Evolutionary conservation across 176 grass and related monocot species (phyloP).

Genomic region (Musa itinerans): DNA sequence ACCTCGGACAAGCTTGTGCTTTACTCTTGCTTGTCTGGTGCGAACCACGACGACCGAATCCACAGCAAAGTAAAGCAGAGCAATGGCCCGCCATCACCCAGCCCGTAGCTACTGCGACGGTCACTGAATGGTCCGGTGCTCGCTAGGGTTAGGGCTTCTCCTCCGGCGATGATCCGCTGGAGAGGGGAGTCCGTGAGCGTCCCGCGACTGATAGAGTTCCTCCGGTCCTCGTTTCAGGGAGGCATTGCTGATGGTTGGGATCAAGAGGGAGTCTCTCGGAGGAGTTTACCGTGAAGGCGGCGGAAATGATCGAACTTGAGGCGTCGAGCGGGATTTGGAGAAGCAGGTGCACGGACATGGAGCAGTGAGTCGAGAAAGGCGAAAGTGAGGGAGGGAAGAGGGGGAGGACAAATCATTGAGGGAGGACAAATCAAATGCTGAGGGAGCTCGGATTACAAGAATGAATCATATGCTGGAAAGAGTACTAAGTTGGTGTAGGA

Average conservation of each 20-base stretch:
- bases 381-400: neutral
- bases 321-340: conserved; percentile 36
- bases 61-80: neutral
- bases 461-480: neutral
- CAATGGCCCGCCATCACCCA: neutral
- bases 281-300: conserved; percentile 20
- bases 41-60: neutral
- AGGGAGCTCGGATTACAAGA: conserved; percentile 9
- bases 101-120: neutral
- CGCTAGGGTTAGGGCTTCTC: neutral
- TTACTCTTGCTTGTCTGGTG: neutral
- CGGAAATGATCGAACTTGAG: conserved; percentile 32
- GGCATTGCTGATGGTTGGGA: conserved; percentile 21
- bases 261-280: conserved; percentile 27
- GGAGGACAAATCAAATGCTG: conserved; percentile 9
- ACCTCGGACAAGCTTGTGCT: neutral
- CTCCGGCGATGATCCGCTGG: neutral
- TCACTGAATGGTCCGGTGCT: neutral
- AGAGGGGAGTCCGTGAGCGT: neutral
- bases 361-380: neutral
- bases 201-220: neutral
- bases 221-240: neutral
- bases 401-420: too few species aligned
- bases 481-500: neutral
- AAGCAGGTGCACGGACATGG: neutral